Percentiles rank a stretch among this genome's conserved stretches.
These are phyloP conservation scores for Lachnellula cervina DNA, from an alignment of 2,329 filamentous ascomycete genomes.

Conservation along the genomic window DNA sequence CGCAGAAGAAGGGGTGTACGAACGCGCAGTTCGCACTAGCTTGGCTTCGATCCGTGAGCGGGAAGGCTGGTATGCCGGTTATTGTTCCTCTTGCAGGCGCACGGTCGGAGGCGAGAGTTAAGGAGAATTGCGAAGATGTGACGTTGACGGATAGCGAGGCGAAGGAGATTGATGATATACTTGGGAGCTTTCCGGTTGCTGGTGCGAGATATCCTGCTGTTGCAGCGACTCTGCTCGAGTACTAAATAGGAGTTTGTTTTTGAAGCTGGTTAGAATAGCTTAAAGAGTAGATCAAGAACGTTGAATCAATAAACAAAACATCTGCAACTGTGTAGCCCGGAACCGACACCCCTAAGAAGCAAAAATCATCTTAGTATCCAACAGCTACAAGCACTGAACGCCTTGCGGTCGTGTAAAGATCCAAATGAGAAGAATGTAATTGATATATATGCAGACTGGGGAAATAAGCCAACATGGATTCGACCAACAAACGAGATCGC, in stretches of 20 bases:
- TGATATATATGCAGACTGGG: too few relatives aligned
- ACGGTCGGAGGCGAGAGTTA: constrained; percentile 23
- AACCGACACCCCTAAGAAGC: too few relatives aligned
- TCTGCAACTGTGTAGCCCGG: too few relatives aligned
- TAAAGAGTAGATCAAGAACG: too few relatives aligned
- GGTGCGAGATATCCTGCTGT: constrained; percentile 17
- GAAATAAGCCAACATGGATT: too few relatives aligned
- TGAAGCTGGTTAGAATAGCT: too few relatives aligned
- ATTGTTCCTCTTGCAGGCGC: constrained; percentile 32
- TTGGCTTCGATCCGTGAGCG: constrained; percentile 14
- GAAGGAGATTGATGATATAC: constrained; percentile 25
- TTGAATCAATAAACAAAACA: too few relatives aligned
- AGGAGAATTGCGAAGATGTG: constrained; percentile 30
- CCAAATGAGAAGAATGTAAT: too few relatives aligned
- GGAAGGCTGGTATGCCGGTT: constrained; percentile 10
- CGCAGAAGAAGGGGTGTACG: constrained; percentile 54
- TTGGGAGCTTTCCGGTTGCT: constrained; percentile 17
- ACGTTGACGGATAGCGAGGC: constrained; percentile 28
- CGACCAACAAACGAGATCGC: too few relatives aligned
- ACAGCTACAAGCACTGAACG: too few relatives aligned
- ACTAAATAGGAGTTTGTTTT: background rate
- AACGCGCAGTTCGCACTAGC: constrained; percentile 53
- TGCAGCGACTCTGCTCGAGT: constrained; percentile 4
- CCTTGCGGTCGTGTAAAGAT: too few relatives aligned
- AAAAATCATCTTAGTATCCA: too few relatives aligned